Conservation (phyloP, 2,329 filamentous ascomycete genomes). For the Penicillium psychrosexuale region DNA sequence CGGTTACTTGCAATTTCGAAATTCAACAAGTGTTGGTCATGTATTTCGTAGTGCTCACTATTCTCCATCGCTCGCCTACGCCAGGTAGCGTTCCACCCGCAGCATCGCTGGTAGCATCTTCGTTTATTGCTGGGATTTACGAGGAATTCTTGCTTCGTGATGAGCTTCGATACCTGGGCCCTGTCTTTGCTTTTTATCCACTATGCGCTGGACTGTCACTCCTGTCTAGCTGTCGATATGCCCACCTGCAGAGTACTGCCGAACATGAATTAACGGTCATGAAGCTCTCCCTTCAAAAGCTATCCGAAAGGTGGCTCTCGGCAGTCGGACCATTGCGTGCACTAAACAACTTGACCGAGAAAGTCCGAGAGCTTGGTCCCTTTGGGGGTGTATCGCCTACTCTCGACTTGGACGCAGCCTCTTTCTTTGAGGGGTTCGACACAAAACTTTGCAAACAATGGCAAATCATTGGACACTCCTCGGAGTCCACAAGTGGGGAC, state of each 20-base stretch:
- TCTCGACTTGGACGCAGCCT: constrained; percentile 18
- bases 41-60: constrained; percentile 42
- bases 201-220: constrained; percentile 41
- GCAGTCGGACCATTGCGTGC: constrained; percentile 24
- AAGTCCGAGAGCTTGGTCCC: constrained; percentile 21
- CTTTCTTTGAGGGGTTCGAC: constrained; percentile 26
- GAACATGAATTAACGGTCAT: constrained; percentile 25
- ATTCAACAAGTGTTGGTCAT: constrained; percentile 36
- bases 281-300: constrained; percentile 28
- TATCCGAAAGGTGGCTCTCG: constrained; percentile 28
- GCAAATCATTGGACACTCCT: constrained; percentile 19
- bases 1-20: constrained; percentile 29
- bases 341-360: constrained; percentile 25
- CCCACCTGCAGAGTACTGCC: constrained; percentile 27
- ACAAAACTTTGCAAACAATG: constrained; percentile 23
- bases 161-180: constrained; percentile 41
- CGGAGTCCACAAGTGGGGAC: constrained; percentile 1
- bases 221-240: constrained; percentile 40
- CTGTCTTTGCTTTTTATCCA: constrained; percentile 44
- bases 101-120: constrained; percentile 41
- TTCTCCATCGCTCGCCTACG: constrained; percentile 37
- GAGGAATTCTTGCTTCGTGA: constrained; percentile 43
- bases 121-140: constrained; percentile 43
- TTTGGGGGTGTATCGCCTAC: constrained; percentile 17
- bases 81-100: constrained; percentile 33